These are phyloP conservation scores for Colletotrichum spinosum DNA, from an alignment of 2,329 filamentous ascomycete species.

Conservation along the genomic window DNA sequence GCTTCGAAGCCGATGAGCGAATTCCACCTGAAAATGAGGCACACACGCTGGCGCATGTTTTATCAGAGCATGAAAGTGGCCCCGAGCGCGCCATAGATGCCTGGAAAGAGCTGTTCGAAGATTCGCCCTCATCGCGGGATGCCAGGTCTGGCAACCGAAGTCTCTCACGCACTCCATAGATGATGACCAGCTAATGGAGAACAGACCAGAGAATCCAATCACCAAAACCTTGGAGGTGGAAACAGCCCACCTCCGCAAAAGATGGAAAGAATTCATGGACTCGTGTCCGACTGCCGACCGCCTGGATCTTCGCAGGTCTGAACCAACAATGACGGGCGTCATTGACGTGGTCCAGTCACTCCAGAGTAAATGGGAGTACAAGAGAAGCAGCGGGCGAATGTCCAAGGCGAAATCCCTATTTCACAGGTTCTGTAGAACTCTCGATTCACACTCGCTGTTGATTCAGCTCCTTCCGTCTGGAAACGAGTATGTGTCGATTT, in stretches of 20 bases:
- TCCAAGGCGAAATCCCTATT: constrained; percentile 38
- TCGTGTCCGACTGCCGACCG: constrained; percentile 29
- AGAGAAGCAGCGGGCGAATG: constrained; percentile 15
- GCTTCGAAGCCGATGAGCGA: constrained; percentile 26
- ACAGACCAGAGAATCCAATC: constrained; percentile 6
- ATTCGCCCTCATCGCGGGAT: not conserved
- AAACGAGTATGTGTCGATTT: constrained; percentile 45
- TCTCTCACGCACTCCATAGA: not conserved
- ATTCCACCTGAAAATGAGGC: constrained; percentile 5
- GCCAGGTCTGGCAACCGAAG: not conserved
- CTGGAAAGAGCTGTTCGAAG: constrained; percentile 37
- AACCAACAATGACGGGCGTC: constrained; percentile 34
- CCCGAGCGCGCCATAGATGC: constrained; percentile 17
- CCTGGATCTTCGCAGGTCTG: constrained; percentile 15
- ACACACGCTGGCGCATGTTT: constrained; percentile 8
- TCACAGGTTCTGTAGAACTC: constrained; percentile 42
- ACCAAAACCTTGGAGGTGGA: constrained; percentile 30
- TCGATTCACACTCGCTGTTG: constrained; percentile 42
- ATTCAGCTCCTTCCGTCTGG: constrained; percentile 44
- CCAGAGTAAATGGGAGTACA: not conserved
- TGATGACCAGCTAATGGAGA: not conserved
- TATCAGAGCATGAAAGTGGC: constrained; percentile 18
- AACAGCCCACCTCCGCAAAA: constrained; percentile 27
- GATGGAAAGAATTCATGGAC: constrained; percentile 33
- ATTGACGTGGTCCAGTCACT: constrained; percentile 26